Percentiles rank a stretch among this genome's conserved stretches.
phyloP scores from a whole-genome alignment of 306 rosid genomes.

The Dicorynia guianensis region DNA sequence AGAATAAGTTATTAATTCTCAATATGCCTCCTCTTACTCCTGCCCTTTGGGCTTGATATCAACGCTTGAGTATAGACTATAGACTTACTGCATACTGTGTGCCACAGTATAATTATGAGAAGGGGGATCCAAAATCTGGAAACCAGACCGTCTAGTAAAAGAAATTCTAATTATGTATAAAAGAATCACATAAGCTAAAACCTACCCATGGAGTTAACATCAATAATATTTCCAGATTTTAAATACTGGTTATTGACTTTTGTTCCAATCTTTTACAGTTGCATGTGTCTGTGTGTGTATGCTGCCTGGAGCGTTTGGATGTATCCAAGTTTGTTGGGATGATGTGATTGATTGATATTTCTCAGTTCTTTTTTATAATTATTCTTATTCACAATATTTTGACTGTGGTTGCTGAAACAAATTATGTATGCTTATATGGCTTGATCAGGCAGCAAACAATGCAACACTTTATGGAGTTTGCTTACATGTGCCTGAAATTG shows the following conservation, averaged over 20 bases:
- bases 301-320: conserved; percentile 9
- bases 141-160: neutral
- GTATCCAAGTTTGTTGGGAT: neutral
- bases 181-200: neutral
- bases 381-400: conserved; percentile 11
- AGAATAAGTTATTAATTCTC: neutral
- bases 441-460: conserved; percentile 80
- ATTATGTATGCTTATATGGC: conserved; percentile 32
- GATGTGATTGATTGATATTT: neutral
- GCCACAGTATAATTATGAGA: neutral
- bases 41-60: conserved; percentile 3
- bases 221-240: neutral
- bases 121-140: neutral
- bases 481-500: conserved; percentile 92
- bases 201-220: neutral
- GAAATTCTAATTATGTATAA: neutral
- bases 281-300: neutral
- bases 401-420: conserved; percentile 47
- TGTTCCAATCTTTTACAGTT: neutral
- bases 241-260: neutral
- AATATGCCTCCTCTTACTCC: neutral
- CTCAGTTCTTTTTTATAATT: conserved; percentile 32
- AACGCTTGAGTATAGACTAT: neutral
- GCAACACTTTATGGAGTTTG: conserved; percentile 95
- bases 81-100: neutral